Conservation (phyloP, 345 rosid genomes). For the Eutrema japonicum region DNA sequence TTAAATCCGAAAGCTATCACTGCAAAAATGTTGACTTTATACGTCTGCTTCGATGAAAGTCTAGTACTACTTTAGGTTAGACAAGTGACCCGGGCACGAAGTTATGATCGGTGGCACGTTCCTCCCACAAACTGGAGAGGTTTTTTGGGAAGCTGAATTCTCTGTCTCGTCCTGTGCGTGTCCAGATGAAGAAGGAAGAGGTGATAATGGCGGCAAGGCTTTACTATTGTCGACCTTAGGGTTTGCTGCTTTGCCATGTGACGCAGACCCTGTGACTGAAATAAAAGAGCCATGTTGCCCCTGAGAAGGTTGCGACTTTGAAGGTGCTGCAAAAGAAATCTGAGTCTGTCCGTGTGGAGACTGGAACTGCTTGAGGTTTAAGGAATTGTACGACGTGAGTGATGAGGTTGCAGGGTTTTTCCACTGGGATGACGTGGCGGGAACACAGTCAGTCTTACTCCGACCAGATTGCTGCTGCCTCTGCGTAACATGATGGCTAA, state of each 20-base stretch:
- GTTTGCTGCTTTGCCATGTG: slow-evolving; percentile 45
- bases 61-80: slow-evolving; percentile 54
- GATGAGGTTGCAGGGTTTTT: slow-evolving; percentile 44
- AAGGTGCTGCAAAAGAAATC: slow-evolving; percentile 54
- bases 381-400: slow-evolving; percentile 33
- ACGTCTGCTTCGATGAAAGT: slow-evolving; percentile 27
- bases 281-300: slow-evolving; percentile 48
- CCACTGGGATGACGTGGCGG: slow-evolving; percentile 48
- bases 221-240: slow-evolving; percentile 41
- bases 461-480: slow-evolving; percentile 48
- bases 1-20: slow-evolving; percentile 35
- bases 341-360: slow-evolving; percentile 54
- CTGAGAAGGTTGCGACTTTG: slow-evolving; percentile 41
- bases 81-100: slow-evolving; percentile 53
- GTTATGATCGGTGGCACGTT: slow-evolving; percentile 57
- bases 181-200: slow-evolving; percentile 35
- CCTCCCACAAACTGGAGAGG: slow-evolving; percentile 68
- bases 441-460: slow-evolving; percentile 41
- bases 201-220: slow-evolving; percentile 36
- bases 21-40: slow-evolving; percentile 39
- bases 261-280: slow-evolving; percentile 42
- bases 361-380: slow-evolving; percentile 45
- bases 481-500: slow-evolving; percentile 45
- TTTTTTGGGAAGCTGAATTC: slow-evolving; percentile 49
- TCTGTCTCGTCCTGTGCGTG: slow-evolving; percentile 45